Base-by-base conservation (phyloP, 495 filamentous ascomycete species). In the Aspergillus taichungensis region DNA sequence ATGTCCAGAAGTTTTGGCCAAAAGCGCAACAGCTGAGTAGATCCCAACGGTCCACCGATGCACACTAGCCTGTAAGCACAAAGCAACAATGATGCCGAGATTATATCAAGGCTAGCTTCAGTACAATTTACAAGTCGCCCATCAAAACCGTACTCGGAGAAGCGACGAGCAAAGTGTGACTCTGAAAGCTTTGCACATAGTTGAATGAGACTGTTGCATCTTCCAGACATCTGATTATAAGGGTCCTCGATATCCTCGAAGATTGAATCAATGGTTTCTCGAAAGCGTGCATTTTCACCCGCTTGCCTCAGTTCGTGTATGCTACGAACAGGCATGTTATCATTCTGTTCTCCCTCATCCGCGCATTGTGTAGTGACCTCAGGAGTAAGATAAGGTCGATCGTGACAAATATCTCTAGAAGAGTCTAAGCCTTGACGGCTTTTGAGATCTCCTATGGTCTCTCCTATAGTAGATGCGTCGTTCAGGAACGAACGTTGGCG, bases 251-350 rank as follows among this genome's bases (percentile, higher is more conserved):
- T 84, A 47, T 94, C 85, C 45, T 94, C 88, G 46, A 95, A 73
- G 8, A 94, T 71, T 40, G 87, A 81, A 53, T 91, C 86, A 41
- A 94, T 74, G 39, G 88, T 84, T 51, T 87, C 80, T 6, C 82
- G 65, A 45, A 94, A 89, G 13, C 88, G 83, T 39, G 80, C 82
- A 59, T 90, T 94, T 14, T 82, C 81, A 6, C 92, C 92, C 33
- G 88, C 82, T 51, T 88, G 84, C 49, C 89, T 77, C 35, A 98
- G 72, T 60, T 98, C 92, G 56, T 97, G 89, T 30, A 96, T 85
- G 50, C 82, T 92, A 39, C 84, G 79, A 46, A 95, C 82, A 40
- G 76, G 67, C 10, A 71, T 74, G 35, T 72, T 68, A 24, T 73
- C 74, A 27, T 71, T 57, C 28, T 62, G 65, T 5, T 74, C 73